These are phyloP conservation scores for Scutellaria barbata DNA, from an alignment of 257 asterid species.

Conservation along the genomic window DNA sequence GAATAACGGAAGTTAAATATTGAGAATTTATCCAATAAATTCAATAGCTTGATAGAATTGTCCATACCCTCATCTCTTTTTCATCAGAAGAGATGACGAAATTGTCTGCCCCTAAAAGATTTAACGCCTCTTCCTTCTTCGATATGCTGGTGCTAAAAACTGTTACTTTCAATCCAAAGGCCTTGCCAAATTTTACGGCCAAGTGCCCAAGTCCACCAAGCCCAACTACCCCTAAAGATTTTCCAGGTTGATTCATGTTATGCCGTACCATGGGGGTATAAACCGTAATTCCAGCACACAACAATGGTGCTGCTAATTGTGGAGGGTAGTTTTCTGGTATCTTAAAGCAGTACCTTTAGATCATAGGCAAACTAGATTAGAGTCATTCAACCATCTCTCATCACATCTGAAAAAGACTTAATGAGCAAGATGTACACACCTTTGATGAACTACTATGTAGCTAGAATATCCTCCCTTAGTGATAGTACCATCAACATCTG, in stretches of 20 bases:
- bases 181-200: constrained; percentile 95
- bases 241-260: constrained; percentile 87
- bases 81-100: constrained; percentile 81
- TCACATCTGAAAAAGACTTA: neutral
- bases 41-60: neutral
- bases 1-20: too few species aligned
- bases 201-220: constrained; percentile 96
- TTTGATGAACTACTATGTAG: constrained; percentile 71
- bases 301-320: constrained; percentile 81
- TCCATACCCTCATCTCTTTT: constrained; percentile 63
- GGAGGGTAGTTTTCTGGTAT: constrained; percentile 78
- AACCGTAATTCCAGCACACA: constrained; percentile 95
- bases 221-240: constrained; percentile 87
- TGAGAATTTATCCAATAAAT: too few species aligned
- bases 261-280: constrained; percentile 85
- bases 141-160: constrained; percentile 86
- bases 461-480: constrained; percentile 95
- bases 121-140: constrained; percentile 77
- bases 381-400: neutral
- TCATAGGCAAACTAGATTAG: neutral
- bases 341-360: constrained; percentile 72
- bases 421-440: constrained; percentile 46
- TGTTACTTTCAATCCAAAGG: constrained; percentile 86
- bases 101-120: constrained; percentile 76
- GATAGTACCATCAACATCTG: constrained; percentile 81